Conservation (phyloP, 2,329 filamentous ascomycete genomes). For the Cercospora brassicicola region DNA sequence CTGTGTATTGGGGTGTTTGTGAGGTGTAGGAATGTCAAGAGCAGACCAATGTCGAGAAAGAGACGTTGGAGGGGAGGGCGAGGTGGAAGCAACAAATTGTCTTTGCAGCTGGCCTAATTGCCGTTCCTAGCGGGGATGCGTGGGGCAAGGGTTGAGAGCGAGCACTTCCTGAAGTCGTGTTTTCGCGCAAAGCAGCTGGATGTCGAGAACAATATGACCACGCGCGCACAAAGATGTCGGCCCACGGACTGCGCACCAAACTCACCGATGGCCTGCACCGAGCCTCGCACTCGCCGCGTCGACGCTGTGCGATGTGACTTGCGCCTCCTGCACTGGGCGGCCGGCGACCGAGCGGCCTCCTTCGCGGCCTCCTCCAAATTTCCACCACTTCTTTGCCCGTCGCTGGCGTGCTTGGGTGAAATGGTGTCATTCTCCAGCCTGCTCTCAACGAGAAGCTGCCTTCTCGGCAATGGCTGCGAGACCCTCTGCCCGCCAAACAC, state of each 20-base stretch:
- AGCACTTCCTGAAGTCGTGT: neutral
- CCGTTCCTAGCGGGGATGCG: slow-evolving; percentile 4
- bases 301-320: slow-evolving; percentile 1
- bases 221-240: neutral
- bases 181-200: neutral
- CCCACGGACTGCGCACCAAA: neutral
- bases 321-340: neutral
- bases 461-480: neutral
- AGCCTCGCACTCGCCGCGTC: neutral
- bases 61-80: neutral
- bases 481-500: neutral
- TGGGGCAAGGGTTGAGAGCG: neutral
- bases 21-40: slow-evolving; percentile 3
- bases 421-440: slow-evolving; percentile 6
- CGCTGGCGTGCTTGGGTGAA: neutral
- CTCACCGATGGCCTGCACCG: neutral
- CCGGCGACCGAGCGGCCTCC: slow-evolving; percentile 6
- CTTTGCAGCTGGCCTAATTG: neutral
- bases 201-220: slow-evolving; percentile 4
- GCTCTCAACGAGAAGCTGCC: neutral
- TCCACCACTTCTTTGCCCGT: slow-evolving; percentile 9
- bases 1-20: neutral
- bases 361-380: neutral
- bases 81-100: slow-evolving; percentile 9
- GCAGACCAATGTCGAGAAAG: slow-evolving; percentile 6